Evolutionary conservation across 163 green algal genomes (phyloP), one percentile per base, ranked within the genome.

Genomic region (Chloromonas sp.): DNA sequence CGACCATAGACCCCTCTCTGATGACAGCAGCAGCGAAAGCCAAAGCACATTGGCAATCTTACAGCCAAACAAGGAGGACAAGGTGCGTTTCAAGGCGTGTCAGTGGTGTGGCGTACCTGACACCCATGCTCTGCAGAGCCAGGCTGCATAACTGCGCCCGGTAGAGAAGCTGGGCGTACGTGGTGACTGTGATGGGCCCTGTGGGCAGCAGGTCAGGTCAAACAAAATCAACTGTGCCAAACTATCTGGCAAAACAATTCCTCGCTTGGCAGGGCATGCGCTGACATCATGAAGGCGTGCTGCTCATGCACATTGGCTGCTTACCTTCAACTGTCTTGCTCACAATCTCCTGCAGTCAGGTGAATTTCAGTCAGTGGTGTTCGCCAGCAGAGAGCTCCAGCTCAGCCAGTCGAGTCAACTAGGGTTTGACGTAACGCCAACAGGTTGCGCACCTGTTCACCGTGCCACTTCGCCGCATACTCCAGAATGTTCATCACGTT

Each of bases 1-100:
- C 94, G 0, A 97, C 91, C 5, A 92, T 87, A 71, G 91, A 87
- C 2, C 93, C 94, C 2, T 84, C 81, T 76, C 92, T 95, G 87
- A 59, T 36, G 36, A 36, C 36, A 36, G 36, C 36, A 36, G 36
- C 36, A 36, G 36, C 36, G 36, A 36, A 36, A 36, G 36, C 36
- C 36, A 36, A 36, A 36, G 36, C 36, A 36, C 36, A 36, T 36
- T 36, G 36, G 36, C 36, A 36, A 71, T 0, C 61, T 66, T 0
- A 14, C n/a, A 60, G 1, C 8, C 60, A 79, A 36, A 71, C 0
- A 57, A 57, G 61, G 61, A 1, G 79, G 78, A n/a, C 11, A 8
- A 76, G 5, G 66, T 8, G 8, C 5, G 8, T n/a, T 76, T 8
- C 66, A 76, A n/a, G 66, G 5, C 66, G 66, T 76, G 66, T n/a